phyloP scores from a whole-genome alignment of 352 stramenopile species.

The Phytopythium boreale region DNA sequence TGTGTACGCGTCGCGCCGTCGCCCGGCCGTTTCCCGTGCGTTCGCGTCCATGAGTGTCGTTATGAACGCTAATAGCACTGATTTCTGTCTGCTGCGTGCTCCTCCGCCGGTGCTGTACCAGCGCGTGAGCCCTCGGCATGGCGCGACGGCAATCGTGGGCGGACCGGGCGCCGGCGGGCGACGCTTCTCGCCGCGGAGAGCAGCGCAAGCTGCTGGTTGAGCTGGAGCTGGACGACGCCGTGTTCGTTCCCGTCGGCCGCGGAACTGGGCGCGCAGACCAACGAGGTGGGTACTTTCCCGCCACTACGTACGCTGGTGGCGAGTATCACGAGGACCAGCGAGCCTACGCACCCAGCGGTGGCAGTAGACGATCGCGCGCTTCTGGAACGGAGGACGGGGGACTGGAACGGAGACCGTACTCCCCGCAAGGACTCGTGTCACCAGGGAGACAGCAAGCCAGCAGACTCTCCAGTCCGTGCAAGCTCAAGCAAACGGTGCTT shows the following conservation, averaged over 20 bases:
- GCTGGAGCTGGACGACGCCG: slow-evolving; percentile 56
- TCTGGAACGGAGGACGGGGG: neutral
- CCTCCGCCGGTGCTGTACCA: neutral
- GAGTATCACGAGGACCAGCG: neutral
- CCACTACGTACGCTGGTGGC: neutral
- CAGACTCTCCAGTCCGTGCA: slow-evolving; percentile 51
- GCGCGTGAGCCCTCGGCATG: neutral
- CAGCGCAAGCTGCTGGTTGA: slow-evolving; percentile 60
- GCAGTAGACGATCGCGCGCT: neutral
- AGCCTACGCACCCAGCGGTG: neutral
- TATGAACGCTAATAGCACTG: neutral
- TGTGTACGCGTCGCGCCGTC: neutral
- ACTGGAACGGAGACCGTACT: neutral
- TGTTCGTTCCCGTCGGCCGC: slow-evolving; percentile 9
- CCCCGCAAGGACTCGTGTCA: neutral
- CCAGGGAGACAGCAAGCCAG: slow-evolving; percentile 6
- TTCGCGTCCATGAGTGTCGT: neutral
- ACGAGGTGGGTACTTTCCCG: neutral
- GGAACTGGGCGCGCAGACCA: neutral
- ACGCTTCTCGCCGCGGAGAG: slow-evolving; percentile 27
- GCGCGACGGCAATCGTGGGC: slow-evolving; percentile 3
- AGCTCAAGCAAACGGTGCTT: slow-evolving; percentile 60
- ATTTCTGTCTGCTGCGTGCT: neutral
- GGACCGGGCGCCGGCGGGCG: slow-evolving; percentile 14
- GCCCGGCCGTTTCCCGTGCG: neutral